A percentile compares a stretch with the other conserved stretches of the same genome.
Evolutionary conservation across 345 rosid species (phyloP).

Genomic region (Corchorus olitorius): DNA sequence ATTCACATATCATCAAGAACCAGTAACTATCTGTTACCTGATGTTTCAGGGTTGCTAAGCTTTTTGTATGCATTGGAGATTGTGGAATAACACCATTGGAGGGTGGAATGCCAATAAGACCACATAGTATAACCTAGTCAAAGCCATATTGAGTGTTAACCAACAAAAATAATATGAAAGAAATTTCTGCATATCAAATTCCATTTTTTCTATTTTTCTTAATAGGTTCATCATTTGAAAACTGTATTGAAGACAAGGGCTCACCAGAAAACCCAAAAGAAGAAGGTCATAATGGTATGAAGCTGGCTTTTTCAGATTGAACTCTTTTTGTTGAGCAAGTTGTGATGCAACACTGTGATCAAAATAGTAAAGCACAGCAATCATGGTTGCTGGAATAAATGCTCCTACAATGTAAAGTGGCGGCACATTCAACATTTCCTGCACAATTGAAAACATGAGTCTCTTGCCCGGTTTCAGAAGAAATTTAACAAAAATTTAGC

Average conservation of each 20-base stretch:
- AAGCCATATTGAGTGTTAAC: background rate
- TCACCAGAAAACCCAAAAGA: conserved; percentile 71
- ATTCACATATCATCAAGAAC: conserved; percentile 12
- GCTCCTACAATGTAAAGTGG: conserved; percentile 65
- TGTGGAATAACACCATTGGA: conserved; percentile 98
- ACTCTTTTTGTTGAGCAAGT: conserved; percentile 84
- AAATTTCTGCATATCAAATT: background rate
- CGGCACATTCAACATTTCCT: conserved; percentile 82
- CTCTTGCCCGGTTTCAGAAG: conserved; percentile 7
- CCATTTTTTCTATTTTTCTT: background rate
- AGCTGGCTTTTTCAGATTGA: conserved; percentile 80
- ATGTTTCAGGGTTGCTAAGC: conserved; percentile 89
- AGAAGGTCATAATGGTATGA: conserved; percentile 81
- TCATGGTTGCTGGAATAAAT: conserved; percentile 75
- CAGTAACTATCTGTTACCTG: conserved; percentile 52
- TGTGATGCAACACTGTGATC: conserved; percentile 88
- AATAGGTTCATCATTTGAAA: background rate
- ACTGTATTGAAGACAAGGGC: conserved; percentile 11
- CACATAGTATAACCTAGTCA: conserved; percentile 76
- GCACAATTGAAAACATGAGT: conserved; percentile 28
- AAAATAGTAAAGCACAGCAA: conserved; percentile 80
- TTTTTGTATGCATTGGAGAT: conserved; percentile 98
- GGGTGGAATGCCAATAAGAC: conserved; percentile 95
- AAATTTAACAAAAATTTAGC: conserved; percentile 9
- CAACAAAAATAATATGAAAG: background rate